Base-by-base conservation (phyloP, 176 grass and related monocot genomes). In the Metroxylon sagu region DNA sequence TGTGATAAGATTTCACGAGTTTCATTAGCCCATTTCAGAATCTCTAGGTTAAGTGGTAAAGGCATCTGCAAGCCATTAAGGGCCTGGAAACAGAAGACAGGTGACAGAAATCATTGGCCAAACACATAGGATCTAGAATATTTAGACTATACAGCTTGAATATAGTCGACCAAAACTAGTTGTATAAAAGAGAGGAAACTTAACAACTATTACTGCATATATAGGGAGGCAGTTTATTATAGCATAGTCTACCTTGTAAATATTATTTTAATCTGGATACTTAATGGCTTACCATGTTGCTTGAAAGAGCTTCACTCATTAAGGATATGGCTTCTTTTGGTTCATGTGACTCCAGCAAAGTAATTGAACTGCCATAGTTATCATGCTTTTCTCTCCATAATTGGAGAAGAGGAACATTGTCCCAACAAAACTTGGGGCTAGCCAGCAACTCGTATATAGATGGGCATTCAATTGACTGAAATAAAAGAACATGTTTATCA, bases 361-460 rank as follows among this genome's bases (percentile, higher is more conserved):
- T 59, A 75, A 55, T 76, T 64, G 79, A 71, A 62, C 82, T 77
- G 29, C 81, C 81, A 69, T 65, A 62, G 62, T 53, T 53, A 80
- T 79, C 68, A 76, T 73, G 55, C 59, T 72, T 91, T 56, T 88
- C 72, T 67, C 50, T 85, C 93, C 93, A 97, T 35, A 97, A 78
- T 89, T 97, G 81, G 75, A 97, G 72, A 56, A 91, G 58, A 30
- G 93, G 93, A 51, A 70, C 69, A 52, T 77, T 55, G 73, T 91
- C 74, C 93, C 93, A 97, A 5, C 79, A 69, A 63, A 73, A 97
- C 57, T 63, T 78, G 21, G 84, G 67, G 66, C 26, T 73, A 14
- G 81, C 93, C 81, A 91, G 64, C 75, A 91, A 80, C 79, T 97
- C 92, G 25, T 97, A 97, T 71, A 97, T 91, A 61, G 92, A 97